A percentile compares a stretch with the other conserved stretches of the same genome.
Evolutionary conservation across 2,329 filamentous ascomycete genomes (phyloP).

Genomic region (Paramyrothecium sp.): DNA sequence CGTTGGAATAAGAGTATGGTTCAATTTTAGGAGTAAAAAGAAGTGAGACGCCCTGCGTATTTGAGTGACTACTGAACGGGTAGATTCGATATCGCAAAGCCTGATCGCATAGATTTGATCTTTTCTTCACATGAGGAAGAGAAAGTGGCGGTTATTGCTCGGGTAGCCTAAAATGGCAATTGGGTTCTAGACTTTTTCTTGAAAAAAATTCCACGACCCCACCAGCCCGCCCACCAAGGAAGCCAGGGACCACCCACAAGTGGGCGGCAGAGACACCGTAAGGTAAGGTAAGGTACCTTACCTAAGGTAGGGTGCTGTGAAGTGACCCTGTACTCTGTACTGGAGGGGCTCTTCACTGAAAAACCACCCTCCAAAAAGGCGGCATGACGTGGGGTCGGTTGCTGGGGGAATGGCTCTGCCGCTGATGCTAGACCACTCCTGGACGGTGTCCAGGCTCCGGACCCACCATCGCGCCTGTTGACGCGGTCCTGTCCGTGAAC

Average conservation of each 20-base stretch:
- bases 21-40: too few species aligned
- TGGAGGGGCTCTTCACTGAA: neutral
- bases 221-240: too few species aligned
- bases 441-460: neutral
- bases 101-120: neutral
- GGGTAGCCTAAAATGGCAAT: neutral
- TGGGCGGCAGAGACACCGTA: too few species aligned
- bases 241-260: too few species aligned
- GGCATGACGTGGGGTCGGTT: conserved; percentile 1
- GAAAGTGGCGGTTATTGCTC: neutral
- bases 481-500: neutral
- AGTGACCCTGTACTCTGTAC: too few species aligned
- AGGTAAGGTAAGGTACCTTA: too few species aligned
- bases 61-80: too few species aligned
- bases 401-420: conserved; percentile 5
- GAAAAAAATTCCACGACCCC: neutral
- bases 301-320: neutral
- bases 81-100: too few species aligned
- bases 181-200: neutral
- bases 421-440: conserved; percentile 4
- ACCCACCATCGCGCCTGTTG: neutral
- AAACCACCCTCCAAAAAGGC: neutral
- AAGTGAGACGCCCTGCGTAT: too few species aligned
- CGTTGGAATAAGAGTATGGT: neutral
- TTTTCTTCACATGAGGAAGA: neutral